phyloP scores from a whole-genome alignment of 352 stramenopile species.

The Pythium coloratum region DNA sequence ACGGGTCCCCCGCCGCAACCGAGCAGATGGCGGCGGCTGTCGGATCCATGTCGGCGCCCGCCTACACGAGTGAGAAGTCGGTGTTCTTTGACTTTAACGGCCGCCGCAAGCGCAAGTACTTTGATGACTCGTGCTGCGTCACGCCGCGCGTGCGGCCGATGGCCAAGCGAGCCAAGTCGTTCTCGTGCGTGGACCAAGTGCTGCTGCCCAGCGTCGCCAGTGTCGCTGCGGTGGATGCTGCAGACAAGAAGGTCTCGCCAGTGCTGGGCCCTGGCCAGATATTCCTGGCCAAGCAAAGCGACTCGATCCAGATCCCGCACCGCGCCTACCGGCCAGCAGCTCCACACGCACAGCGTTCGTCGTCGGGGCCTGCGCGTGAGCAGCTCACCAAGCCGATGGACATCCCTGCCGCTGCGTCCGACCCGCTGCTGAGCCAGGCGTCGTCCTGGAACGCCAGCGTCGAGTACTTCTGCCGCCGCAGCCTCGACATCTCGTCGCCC shows the following conservation, averaged over 20 bases:
- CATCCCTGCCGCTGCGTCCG: constrained; percentile 39
- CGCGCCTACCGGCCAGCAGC: constrained; percentile 7
- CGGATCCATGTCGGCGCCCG: constrained; percentile 18
- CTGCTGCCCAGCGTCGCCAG: constrained; percentile 16
- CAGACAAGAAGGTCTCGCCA: background rate
- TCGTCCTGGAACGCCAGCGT: constrained; percentile 34
- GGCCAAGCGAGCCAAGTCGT: constrained; percentile 57
- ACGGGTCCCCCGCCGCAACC: constrained; percentile 12
- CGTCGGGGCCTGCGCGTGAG: constrained; percentile 28
- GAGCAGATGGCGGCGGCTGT: constrained; percentile 14
- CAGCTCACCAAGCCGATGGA: constrained; percentile 26
- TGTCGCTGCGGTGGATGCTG: background rate
- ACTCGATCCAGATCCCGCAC: constrained; percentile 59
- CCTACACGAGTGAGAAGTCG: constrained; percentile 15
- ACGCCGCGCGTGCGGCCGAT: constrained; percentile 45
- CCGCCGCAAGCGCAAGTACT: constrained; percentile 58
- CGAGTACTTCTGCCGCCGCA: constrained; percentile 66
- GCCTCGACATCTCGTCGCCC: constrained; percentile 66
- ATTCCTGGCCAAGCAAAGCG: constrained; percentile 26
- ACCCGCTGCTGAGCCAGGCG: constrained; percentile 47
- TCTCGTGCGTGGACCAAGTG: constrained; percentile 35
- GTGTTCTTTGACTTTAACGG: constrained; percentile 36
- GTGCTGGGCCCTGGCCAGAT: background rate
- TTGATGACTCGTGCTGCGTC: constrained; percentile 33
- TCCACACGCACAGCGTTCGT: constrained; percentile 35